Base-by-base conservation (phyloP, 164 flowering plant genomes). In the Chimonanthus praecox region DNA sequence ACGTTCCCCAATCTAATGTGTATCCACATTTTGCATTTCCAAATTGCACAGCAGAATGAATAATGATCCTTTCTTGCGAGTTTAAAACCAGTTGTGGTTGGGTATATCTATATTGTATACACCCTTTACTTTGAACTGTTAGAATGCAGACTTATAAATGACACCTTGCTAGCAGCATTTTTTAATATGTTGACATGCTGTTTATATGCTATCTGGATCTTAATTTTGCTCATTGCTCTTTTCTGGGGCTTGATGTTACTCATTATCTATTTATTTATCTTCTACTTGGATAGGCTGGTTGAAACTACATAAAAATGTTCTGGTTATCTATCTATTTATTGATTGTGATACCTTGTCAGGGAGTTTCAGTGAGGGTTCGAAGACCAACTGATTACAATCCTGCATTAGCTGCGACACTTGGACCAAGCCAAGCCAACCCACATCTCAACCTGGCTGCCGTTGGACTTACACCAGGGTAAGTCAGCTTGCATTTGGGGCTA, bases 311-410 rank as follows among this genome's bases (percentile, higher is more conserved):
- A 54, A 9, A 11, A 15, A 54, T 68, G 50, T 47, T 5, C 51
- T 11, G 21, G 44, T 44, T 64, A 20, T 73, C 69, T 73, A 61
- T 49, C 11, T 45, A 49, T 45, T 54, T 67, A 54, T 13, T 66
- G 33, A 33, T 33, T 33, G 33, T 33, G 64, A 64, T 51, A 46
- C 68, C 65, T 69, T 72, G 50, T 44, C 71, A 92, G 97, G 97
- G 97, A 15, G 94, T 86, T 73, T 82, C 97, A 72, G 94, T 92
- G 64, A 86, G 89, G 83, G 92, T 92, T 67, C 79, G 92, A 73
- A 87, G 97, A 77, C 97, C 97, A 72, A 90, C 90, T 3, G 97
- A 92, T 78, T 92, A 92, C 85, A 92, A 89, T 68, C 95, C 95
- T 71, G 77, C 95, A 20, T 77, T 89, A 64, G 97, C 94, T 78